A percentile compares a stretch with the other conserved stretches of the same genome.
These are phyloP conservation scores for Pythium phragmitis DNA, from an alignment of 352 stramenopile species.

Conservation along the genomic window DNA sequence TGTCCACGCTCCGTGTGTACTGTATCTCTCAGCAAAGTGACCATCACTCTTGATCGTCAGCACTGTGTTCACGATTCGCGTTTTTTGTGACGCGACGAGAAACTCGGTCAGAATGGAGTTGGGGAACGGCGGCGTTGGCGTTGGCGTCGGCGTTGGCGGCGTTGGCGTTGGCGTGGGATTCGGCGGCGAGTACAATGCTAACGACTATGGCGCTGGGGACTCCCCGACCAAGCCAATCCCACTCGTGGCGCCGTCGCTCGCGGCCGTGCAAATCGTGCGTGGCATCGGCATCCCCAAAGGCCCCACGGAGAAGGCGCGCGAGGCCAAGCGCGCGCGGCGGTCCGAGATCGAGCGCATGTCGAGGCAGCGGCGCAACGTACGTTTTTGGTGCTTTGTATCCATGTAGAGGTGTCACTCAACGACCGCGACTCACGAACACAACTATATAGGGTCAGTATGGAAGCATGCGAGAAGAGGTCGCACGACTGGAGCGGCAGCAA, in stretches of 20 bases:
- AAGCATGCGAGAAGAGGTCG: slow-evolving; percentile 18
- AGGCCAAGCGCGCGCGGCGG: slow-evolving; percentile 23
- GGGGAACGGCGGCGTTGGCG: not conserved
- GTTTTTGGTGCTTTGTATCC: not conserved
- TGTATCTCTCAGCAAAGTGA: not conserved
- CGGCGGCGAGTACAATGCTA: not conserved
- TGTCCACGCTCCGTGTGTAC: not conserved
- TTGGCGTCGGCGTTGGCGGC: not conserved
- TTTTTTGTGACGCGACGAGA: too few relatives aligned
- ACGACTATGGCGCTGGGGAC: not conserved
- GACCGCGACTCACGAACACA: not conserved
- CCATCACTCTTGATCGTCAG: slow-evolving; percentile 12
- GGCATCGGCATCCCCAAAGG: slow-evolving; percentile 19
- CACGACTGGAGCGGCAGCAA: slow-evolving; percentile 14
- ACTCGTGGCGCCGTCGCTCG: not conserved
- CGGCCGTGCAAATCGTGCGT: slow-evolving; percentile 23
- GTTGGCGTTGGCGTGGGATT: not conserved
- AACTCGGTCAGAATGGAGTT: too few relatives aligned
- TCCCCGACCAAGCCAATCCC: not conserved
- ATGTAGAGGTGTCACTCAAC: not conserved
- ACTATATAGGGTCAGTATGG: slow-evolving; percentile 16
- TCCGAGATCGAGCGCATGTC: slow-evolving; percentile 30
- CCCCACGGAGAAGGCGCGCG: slow-evolving; percentile 12
- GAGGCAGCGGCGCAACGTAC: slow-evolving; percentile 21
- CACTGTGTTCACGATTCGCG: too few relatives aligned